Evolutionary conservation across 345 rosid genomes (phyloP).

Genomic region (Eucalyptus cladocalyx): DNA sequence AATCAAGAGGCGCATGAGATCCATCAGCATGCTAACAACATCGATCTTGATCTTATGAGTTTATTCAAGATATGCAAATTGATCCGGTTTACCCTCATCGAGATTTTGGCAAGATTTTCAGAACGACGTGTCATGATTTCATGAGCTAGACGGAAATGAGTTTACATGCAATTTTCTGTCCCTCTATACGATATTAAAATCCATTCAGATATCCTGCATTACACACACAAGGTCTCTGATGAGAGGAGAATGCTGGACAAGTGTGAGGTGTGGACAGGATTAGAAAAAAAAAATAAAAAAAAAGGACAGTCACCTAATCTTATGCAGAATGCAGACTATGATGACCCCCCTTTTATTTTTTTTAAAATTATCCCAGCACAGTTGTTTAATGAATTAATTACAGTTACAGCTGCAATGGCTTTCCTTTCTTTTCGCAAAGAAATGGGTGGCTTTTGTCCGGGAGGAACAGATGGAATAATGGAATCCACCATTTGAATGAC

Average conservation of each 20-base stretch:
- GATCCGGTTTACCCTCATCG: neutral
- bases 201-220: neutral
- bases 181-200: neutral
- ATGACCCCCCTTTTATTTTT: neutral
- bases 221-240: neutral
- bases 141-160: neutral
- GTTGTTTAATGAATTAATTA: neutral
- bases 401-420: neutral
- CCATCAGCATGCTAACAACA: neutral
- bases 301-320: neutral
- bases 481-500: conserved; percentile 39
- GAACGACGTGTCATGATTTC: neutral
- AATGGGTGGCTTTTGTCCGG: neutral
- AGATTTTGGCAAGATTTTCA: neutral
- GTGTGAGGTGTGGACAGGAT: neutral
- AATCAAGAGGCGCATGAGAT: neutral
- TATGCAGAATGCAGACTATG: neutral
- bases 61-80: neutral
- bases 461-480: conserved; percentile 42
- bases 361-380: neutral
- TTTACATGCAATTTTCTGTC: neutral
- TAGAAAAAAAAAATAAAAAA: neutral
- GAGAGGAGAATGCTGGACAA: neutral
- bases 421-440: neutral
- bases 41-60: neutral